Percentiles rank a stretch among this genome's conserved stretches.
Evolutionary conservation across 306 rosid species (phyloP).

Genomic region (Cucumis sativus): DNA sequence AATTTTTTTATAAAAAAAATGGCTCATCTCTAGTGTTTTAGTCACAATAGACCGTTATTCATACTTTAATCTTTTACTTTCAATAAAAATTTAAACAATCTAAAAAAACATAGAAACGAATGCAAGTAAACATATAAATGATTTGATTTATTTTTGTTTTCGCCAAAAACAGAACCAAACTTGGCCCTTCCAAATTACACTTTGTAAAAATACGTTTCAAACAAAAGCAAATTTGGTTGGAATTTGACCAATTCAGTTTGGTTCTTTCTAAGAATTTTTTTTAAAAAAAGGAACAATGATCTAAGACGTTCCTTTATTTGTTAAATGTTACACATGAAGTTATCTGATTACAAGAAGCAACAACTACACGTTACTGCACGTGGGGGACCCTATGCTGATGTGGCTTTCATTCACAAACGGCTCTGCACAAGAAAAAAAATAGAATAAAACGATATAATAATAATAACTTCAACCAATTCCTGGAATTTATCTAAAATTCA

Average conservation of each 20-base stretch:
- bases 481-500: not conserved
- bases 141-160: too few relatives aligned
- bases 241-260: not conserved
- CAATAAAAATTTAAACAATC: too few relatives aligned
- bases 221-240: too few relatives aligned
- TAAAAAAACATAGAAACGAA: too few relatives aligned
- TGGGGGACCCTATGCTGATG: not conserved
- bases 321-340: not conserved
- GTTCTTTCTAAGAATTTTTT: not conserved
- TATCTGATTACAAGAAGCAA: not conserved
- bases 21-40: too few relatives aligned
- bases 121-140: too few relatives aligned
- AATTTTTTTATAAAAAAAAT: too few relatives aligned
- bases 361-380: not conserved
- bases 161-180: too few relatives aligned
- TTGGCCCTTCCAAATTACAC: too few relatives aligned
- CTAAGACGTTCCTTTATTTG: not conserved
- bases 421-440: not conserved
- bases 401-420: constrained; percentile 2
- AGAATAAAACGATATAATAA: not conserved
- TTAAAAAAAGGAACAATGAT: not conserved
- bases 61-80: too few relatives aligned
- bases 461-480: not conserved
- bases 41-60: too few relatives aligned
- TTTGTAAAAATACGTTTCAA: too few relatives aligned